phyloP scores from a whole-genome alignment of 2,329 filamentous ascomycete species.

The Penicillium sp. region DNA sequence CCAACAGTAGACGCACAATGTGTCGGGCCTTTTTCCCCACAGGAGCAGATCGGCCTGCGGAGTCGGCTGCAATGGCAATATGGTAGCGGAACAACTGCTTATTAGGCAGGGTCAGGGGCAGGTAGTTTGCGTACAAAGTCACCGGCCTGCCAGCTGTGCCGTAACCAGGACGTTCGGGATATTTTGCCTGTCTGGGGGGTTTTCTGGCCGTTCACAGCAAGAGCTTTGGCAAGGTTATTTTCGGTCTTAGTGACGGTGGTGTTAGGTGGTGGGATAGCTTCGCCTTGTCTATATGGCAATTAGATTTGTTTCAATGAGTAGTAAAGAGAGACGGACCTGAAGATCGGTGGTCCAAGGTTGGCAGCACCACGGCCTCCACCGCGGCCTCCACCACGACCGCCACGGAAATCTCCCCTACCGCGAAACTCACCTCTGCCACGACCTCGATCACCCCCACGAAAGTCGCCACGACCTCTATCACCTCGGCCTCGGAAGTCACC shows the following conservation, averaged over 20 bases:
- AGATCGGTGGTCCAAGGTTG: conserved; percentile 27
- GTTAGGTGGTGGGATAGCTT: conserved; percentile 21
- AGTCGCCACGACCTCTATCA: conserved; percentile 15
- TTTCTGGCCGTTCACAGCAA: conserved; percentile 20
- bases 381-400: conserved; percentile 13
- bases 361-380: conserved; percentile 16
- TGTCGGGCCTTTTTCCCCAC: conserved; percentile 47
- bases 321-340: conserved; percentile 24
- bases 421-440: conserved; percentile 26
- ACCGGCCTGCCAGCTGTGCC: conserved; percentile 34
- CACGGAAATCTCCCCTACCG: conserved; percentile 10
- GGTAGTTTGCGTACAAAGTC: conserved; percentile 41
- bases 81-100: conserved; percentile 44
- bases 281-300: conserved; percentile 19
- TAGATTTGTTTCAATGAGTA: neutral
- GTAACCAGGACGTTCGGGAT: conserved; percentile 39
- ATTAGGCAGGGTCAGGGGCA: conserved; percentile 37
- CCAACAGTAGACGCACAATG: conserved; percentile 49
- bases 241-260: conserved; percentile 29
- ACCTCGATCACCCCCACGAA: conserved; percentile 27
- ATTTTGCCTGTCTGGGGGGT: conserved; percentile 16
- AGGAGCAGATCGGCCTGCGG: conserved; percentile 23
- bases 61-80: conserved; percentile 32
- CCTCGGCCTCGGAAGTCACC: conserved; percentile 16
- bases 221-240: conserved; percentile 25